A percentile compares a stretch with the other conserved stretches of the same genome.
These are phyloP conservation scores for Epichloe typhina DNA, from an alignment of 2,329 filamentous ascomycete genomes.

Conservation along the genomic window DNA sequence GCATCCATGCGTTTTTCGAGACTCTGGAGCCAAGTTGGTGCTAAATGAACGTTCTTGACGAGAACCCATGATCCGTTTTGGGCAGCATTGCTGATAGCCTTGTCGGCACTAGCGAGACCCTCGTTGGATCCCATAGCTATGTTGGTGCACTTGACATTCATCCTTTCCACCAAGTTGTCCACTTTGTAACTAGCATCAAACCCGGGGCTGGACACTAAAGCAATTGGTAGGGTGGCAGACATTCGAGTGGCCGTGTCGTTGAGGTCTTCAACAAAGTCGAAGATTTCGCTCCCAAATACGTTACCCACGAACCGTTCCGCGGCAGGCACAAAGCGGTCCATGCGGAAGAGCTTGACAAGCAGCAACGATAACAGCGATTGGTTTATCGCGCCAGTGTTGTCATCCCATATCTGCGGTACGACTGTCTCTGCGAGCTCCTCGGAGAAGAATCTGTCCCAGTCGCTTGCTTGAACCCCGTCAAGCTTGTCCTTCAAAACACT, in stretches of 20 bases:
- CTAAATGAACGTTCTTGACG: constrained; percentile 96
- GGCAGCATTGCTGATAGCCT: constrained; percentile 84
- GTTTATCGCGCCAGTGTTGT: constrained; percentile 49
- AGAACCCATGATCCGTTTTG: constrained; percentile 91
- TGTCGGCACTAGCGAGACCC: constrained; percentile 82
- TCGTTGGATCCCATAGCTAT: constrained; percentile 99
- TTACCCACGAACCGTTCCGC: constrained; percentile 80
- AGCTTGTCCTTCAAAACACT: constrained; percentile 61
- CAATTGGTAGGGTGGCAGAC: constrained; percentile 70
- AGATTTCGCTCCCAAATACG: constrained; percentile 72
- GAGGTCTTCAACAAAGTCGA: constrained; percentile 77
- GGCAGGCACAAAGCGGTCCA: constrained; percentile 87
- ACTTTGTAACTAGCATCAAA: constrained; percentile 99
- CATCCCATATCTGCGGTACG: constrained; percentile 65
- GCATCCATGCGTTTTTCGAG: constrained; percentile 94
- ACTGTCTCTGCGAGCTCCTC: constrained; percentile 79
- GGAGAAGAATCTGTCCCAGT: constrained; percentile 71
- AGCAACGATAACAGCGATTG: constrained; percentile 72
- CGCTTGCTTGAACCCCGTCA: constrained; percentile 42
- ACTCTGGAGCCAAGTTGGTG: constrained; percentile 91
- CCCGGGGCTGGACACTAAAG: constrained; percentile 85
- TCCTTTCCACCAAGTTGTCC: constrained; percentile 80
- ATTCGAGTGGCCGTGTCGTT: constrained; percentile 76
- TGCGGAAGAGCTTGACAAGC: constrained; percentile 84
- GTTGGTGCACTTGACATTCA: constrained; percentile 74